Percentiles rank a stretch among this genome's conserved stretches.
These are phyloP conservation scores for Auricularia auricula-judae DNA, from an alignment of 768 basidiomycete genomes.

Conservation along the genomic window DNA sequence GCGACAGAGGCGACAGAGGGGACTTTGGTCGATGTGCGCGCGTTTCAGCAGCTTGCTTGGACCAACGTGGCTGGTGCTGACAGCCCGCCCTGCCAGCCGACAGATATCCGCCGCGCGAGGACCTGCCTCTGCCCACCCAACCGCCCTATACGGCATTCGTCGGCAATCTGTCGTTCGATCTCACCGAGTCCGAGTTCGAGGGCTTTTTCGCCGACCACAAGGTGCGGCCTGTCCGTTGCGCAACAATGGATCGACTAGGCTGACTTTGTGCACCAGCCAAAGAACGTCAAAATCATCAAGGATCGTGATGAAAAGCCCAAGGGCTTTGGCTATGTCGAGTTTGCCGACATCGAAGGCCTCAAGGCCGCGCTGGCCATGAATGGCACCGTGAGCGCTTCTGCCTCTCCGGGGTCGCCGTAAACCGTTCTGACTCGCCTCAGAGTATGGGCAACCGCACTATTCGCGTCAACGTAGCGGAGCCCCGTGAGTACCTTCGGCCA, in stretches of 20 bases:
- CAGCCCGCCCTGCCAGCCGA: conserved; percentile 31
- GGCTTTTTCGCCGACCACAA: conserved; percentile 62
- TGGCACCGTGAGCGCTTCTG: conserved; percentile 43
- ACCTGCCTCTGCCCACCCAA: conserved; percentile 87
- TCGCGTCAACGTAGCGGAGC: conserved; percentile 90
- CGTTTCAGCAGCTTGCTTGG: not conserved
- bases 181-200: conserved; percentile 71
- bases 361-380: conserved; percentile 71
- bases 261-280: conserved; percentile 35
- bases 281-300: conserved; percentile 84
- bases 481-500: conserved; percentile 51
- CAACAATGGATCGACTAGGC: not conserved
- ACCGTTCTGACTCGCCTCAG: conserved; percentile 24
- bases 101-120: conserved; percentile 65
- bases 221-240: conserved; percentile 25
- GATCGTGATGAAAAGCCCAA: conserved; percentile 92
- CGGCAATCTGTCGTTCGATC: conserved; percentile 91
- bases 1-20: conserved; percentile 51
- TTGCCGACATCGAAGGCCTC: conserved; percentile 72
- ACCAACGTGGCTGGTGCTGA: conserved; percentile 5
- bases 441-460: conserved; percentile 67
- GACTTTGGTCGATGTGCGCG: conserved; percentile 47
- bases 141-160: conserved; percentile 96
- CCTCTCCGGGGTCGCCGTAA: conserved; percentile 1
- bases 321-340: conserved; percentile 97